phyloP scores from a whole-genome alignment of 495 filamentous ascomycete species.

The Patellaria atrata region DNA sequence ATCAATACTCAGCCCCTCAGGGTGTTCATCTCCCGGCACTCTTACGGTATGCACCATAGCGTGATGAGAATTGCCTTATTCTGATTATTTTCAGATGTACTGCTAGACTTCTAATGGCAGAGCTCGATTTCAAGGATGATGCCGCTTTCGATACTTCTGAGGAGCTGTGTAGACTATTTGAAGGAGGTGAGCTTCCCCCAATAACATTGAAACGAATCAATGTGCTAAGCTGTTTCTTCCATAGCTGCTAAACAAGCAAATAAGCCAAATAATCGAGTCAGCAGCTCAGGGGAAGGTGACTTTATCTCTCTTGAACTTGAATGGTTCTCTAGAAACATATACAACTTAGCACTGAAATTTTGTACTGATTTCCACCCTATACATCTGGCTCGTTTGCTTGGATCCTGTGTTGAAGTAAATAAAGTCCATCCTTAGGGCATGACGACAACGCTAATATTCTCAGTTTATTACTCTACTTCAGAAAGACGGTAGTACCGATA shows the following conservation, averaged over 20 bases:
- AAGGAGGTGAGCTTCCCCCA: slow-evolving; percentile 42
- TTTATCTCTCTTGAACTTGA: slow-evolving; percentile 52
- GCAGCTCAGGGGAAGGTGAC: slow-evolving; percentile 23
- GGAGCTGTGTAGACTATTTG: slow-evolving; percentile 48
- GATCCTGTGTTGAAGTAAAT: slow-evolving; percentile 37
- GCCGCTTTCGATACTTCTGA: slow-evolving; percentile 4
- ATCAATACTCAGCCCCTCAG: slow-evolving; percentile 34
- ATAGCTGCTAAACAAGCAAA: slow-evolving; percentile 34
- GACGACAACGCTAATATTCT: not conserved
- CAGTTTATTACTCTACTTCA: slow-evolving; percentile 48
- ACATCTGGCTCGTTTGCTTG: slow-evolving; percentile 40
- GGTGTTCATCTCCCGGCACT: slow-evolving; percentile 52
- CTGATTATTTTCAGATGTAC: slow-evolving; percentile 28
- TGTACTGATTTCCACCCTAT: slow-evolving; percentile 39
- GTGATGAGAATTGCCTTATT: slow-evolving; percentile 2
- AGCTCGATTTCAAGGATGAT: slow-evolving; percentile 27
- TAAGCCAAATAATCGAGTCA: slow-evolving; percentile 19
- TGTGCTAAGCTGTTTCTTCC: slow-evolving; percentile 2
- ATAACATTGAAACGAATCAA: not conserved
- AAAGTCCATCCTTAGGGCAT: not conserved
- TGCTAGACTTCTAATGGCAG: slow-evolving; percentile 42
- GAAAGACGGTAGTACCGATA: slow-evolving; percentile 29
- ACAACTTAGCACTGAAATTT: slow-evolving; percentile 54
- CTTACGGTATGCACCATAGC: slow-evolving; percentile 32
- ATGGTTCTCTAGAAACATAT: slow-evolving; percentile 69